Conservation (phyloP, 1,139 yeast species). For the Saccharomycopsis hybrid region DNA sequence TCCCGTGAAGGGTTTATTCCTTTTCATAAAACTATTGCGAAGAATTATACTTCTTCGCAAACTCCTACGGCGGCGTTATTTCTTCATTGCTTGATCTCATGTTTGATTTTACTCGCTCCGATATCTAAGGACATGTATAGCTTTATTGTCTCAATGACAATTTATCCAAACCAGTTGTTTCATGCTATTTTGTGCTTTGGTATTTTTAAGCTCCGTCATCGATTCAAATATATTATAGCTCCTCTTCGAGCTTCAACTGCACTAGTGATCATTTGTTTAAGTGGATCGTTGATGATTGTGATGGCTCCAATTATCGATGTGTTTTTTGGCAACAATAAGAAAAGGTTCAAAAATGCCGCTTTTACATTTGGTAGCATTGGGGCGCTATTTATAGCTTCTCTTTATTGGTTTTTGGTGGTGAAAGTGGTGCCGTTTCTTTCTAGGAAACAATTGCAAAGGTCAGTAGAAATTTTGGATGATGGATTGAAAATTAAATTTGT, state of each 20-base stretch:
- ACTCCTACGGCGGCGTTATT: slow-evolving; percentile 39
- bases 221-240: slow-evolving; percentile 41
- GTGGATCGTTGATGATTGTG: slow-evolving; percentile 20
- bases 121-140: slow-evolving; percentile 37
- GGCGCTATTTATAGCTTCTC: slow-evolving; percentile 23
- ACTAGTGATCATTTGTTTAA: slow-evolving; percentile 21
- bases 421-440: slow-evolving; percentile 36
- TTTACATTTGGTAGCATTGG: slow-evolving; percentile 23
- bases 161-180: slow-evolving; percentile 48
- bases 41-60: slow-evolving; percentile 43
- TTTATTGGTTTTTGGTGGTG: slow-evolving; percentile 45
- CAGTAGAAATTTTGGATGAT: slow-evolving; percentile 37
- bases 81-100: slow-evolving; percentile 29
- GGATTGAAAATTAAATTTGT: slow-evolving; percentile 38
- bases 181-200: slow-evolving; percentile 46
- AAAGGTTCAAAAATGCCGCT: slow-evolving; percentile 25
- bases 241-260: slow-evolving; percentile 37
- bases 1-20: slow-evolving; percentile 58
- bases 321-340: not conserved
- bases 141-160: slow-evolving; percentile 49
- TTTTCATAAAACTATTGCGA: slow-evolving; percentile 43
- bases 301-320: slow-evolving; percentile 21
- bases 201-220: slow-evolving; percentile 39
- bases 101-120: slow-evolving; percentile 29
- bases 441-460: slow-evolving; percentile 35